These are phyloP conservation scores for Trametes gibbosa DNA, from an alignment of 768 basidiomycete genomes.

Conservation along the genomic window DNA sequence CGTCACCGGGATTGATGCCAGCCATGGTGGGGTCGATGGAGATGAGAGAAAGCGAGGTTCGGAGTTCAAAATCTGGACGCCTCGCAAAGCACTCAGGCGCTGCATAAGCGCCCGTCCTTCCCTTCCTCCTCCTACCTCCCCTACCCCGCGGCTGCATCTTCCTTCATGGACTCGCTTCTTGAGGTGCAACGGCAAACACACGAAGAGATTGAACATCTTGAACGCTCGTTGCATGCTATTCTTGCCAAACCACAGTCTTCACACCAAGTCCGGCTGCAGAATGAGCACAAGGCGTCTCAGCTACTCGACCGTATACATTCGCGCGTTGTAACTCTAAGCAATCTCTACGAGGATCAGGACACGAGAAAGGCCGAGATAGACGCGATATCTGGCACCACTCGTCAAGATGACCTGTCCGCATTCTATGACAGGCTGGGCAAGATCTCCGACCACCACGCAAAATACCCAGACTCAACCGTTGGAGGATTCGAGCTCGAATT, in stretches of 20 bases:
- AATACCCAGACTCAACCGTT: constrained; percentile 88
- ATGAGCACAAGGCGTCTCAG: constrained; percentile 87
- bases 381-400: constrained; percentile 53
- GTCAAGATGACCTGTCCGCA: constrained; percentile 74
- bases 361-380: constrained; percentile 67
- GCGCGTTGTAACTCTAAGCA: constrained; percentile 60
- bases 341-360: constrained; percentile 76
- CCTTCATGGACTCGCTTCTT: constrained; percentile 84
- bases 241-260: constrained; percentile 64
- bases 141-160: neutral
- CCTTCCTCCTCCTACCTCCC: constrained; percentile 2
- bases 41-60: constrained; percentile 36
- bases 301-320: constrained; percentile 82
- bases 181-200: constrained; percentile 95
- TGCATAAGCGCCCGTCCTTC: constrained; percentile 11
- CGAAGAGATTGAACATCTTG: constrained; percentile 92
- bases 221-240: constrained; percentile 80
- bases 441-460: constrained; percentile 94
- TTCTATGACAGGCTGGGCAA: constrained; percentile 96
- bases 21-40: constrained; percentile 59
- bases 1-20: constrained; percentile 84
- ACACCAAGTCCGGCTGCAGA: constrained; percentile 65
- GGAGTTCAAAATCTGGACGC: constrained; percentile 53
- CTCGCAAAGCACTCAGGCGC: neutral
- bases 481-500: constrained; percentile 84